Base-by-base conservation (phyloP, 2,329 filamentous ascomycete genomes). In the Drechslerella dactyloides region DNA sequence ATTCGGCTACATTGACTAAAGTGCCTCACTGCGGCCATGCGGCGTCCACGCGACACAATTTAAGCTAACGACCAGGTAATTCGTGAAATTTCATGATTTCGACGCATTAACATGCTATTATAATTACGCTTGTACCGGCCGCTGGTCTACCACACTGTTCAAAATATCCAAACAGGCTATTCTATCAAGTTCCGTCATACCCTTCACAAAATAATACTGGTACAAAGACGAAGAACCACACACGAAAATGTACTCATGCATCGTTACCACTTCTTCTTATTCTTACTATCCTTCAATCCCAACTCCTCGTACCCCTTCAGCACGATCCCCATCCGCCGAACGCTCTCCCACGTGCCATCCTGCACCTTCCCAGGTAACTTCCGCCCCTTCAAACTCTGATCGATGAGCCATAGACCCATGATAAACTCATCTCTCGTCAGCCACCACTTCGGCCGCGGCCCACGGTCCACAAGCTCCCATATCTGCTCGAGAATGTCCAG, bases 371-470 rank as follows among this genome's bases (percentile, higher is more conserved):
- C 81, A 0, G 91, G 90, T 19, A 93, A 82, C 81, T 94, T 94
- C 69, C 90, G 82, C 0, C 90, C 91, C 74, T 89, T 86, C n/a
- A 94, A 81, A 69, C 89, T 82, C 82, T 93, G 90, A 78, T 94
- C 90, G 37, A 94, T 85, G 54, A 94, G 80, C 90, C 90, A 94
- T 81, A 91, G 84, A 8, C 90, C 90, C 0, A 93, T 90, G 0
- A 94, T 89, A 78, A 94, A 94, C 80, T 92, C 89, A 62, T 88
- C 84, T 76, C 85, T 85, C 63, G 81, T 82, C 60, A 94, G 80
- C 74, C 84, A 81, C 0, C 88, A 88, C 13, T 80, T 77, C 0
- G 80, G 78, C 23, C 68, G 69, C 50, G 65, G 65, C 5, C 81
- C 79, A 0, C 83, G 80, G 77, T 90, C 89, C 10, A 93, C 90